Conservation (phyloP, 768 basidiomycete species). For the Coprinopsis sp. region DNA sequence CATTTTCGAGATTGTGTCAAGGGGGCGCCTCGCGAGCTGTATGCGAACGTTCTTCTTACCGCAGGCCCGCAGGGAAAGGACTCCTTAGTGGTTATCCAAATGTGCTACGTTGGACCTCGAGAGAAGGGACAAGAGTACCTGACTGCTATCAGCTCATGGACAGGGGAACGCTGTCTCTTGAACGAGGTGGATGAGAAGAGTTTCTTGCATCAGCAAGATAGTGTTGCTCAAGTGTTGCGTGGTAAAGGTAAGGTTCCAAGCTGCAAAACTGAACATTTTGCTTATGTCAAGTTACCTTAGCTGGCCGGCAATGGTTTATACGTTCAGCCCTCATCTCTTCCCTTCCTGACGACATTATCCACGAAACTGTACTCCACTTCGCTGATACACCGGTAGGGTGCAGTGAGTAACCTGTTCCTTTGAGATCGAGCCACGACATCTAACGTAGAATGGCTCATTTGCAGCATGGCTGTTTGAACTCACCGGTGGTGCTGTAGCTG, state of each 20-base stretch:
- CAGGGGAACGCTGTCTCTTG: constrained; percentile 78
- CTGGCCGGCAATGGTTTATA: constrained; percentile 86
- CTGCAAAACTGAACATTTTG: constrained; percentile 6
- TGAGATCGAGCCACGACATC: not conserved
- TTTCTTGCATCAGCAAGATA: constrained; percentile 87
- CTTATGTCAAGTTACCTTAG: constrained; percentile 31
- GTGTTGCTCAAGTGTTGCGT: constrained; percentile 83
- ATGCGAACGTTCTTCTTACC: constrained; percentile 86
- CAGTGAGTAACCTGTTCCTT: constrained; percentile 50
- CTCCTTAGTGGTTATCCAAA: constrained; percentile 85
- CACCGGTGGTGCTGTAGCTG: constrained; percentile 73
- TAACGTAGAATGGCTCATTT: not conserved
- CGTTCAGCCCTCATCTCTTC: constrained; percentile 81
- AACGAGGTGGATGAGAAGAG: constrained; percentile 91
- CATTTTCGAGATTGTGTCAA: constrained; percentile 95
- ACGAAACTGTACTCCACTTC: constrained; percentile 78
- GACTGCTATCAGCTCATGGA: constrained; percentile 81
- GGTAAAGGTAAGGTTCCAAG: constrained; percentile 54
- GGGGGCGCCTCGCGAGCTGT: constrained; percentile 79
- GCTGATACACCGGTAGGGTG: constrained; percentile 83
- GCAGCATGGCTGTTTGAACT: constrained; percentile 94
- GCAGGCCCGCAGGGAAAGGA: constrained; percentile 83
- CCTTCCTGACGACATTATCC: constrained; percentile 82
- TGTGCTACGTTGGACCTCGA: constrained; percentile 80
- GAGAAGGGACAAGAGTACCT: constrained; percentile 75